These are phyloP conservation scores for Penicillium nucicola DNA, from an alignment of 495 filamentous ascomycete species.

Conservation along the genomic window DNA sequence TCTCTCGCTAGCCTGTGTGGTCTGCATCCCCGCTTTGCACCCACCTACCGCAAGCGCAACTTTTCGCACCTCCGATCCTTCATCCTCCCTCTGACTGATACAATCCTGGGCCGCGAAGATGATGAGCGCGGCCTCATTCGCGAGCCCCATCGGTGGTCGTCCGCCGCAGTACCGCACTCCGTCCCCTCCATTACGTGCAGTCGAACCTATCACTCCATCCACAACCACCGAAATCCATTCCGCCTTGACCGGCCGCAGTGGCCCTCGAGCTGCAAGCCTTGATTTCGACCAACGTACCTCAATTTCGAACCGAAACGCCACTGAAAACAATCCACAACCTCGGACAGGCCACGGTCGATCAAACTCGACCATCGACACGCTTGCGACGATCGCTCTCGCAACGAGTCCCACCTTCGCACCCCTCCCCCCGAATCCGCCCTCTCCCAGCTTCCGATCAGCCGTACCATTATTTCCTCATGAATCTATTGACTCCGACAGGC, in stretches of 20 bases:
- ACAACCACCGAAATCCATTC: conserved; percentile 28
- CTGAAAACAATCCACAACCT: conserved; percentile 26
- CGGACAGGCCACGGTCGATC: conserved; percentile 45
- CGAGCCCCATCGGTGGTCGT: conserved; percentile 35
- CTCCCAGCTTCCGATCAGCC: conserved; percentile 23
- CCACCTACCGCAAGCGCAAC: conserved; percentile 41
- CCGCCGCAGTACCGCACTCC: conserved; percentile 52
- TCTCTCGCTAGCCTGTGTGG: conserved; percentile 48
- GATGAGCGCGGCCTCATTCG: conserved; percentile 47
- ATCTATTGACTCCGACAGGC: conserved; percentile 40
- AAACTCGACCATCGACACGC: conserved; percentile 50
- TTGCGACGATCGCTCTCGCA: conserved; percentile 54
- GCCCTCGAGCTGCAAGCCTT: conserved; percentile 23
- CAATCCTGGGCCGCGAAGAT: conserved; percentile 25
- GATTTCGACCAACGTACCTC: conserved; percentile 26
- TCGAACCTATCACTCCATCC: conserved; percentile 51
- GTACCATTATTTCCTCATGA: conserved; percentile 35
- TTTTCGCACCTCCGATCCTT: conserved; percentile 24
- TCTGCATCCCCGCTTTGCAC: conserved; percentile 48
- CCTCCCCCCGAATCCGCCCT: conserved; percentile 32
- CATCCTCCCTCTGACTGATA: conserved; percentile 8
- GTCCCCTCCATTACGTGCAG: conserved; percentile 52
- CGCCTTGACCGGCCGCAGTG: conserved; percentile 32
- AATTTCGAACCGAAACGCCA: conserved; percentile 15
- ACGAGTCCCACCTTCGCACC: conserved; percentile 46